Evolutionary conservation across 331 rosid genomes (phyloP), one percentile per base, ranked within the genome.

Genomic region (Cucumis variabilis): DNA sequence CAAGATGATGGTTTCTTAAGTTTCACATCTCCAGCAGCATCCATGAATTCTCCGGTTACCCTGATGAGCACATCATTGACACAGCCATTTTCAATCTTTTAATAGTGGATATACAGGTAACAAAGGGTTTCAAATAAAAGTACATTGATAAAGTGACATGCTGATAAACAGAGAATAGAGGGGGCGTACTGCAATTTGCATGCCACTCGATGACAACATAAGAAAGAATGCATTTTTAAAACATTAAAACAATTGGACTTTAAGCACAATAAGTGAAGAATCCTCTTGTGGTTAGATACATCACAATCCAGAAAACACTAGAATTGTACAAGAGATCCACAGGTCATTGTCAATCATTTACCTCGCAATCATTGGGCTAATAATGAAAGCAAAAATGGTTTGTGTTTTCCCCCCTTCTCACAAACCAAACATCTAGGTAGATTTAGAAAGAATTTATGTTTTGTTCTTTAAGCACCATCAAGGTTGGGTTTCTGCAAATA

Each of bases 31-130:
- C 85, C 65, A 44, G 11, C 65, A 44, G 11, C 12, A 69, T 91
- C 91, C 25, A 79, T 58, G 87, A 87, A 97, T 87, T 93, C 97
- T 86, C 99, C 99, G 7, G 98, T 94, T 87, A 79, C 90, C 96
- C 99, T 97, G 93, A 62, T 67, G 88, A 88, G 78, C 66, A 76
- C 55, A 65, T 73, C 24, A 82, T 33, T 33, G 37, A 33, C 37
- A 88, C 50, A 69, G 30, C 17, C 27, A 21, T 60, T 37, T 41
- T 46, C 41, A n/a, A 6, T 27, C 25, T 80, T 3, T 11, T 23
- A 70, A 27, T 16, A 48, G 3, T 21, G 50, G 24, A 60, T 88
- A 13, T 55, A 24, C 23, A 73, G 8, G 50, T 2, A 15, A 51
- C 15, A 3, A 76, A 37, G 27, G 37, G 81, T n/a, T 6, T 19